Evolutionary conservation across 495 filamentous ascomycete genomes (phyloP).

Genomic region (Amorphotheca resinae): DNA sequence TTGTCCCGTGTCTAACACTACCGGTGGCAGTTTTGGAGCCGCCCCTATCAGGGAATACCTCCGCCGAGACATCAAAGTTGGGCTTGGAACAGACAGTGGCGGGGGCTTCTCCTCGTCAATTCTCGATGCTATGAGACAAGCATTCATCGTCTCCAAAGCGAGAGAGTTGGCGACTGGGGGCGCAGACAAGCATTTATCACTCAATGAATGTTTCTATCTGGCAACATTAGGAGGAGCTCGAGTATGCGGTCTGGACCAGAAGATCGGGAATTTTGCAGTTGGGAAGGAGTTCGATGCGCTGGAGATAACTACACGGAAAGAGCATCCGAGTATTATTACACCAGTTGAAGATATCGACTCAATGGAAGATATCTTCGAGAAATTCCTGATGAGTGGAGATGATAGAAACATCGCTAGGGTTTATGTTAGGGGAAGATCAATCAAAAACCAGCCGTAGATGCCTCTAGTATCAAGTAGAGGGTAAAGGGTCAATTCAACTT

Average conservation of each 20-base stretch:
- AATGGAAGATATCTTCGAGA: conserved; percentile 38
- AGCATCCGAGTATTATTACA: conserved; percentile 35
- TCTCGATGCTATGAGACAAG: conserved; percentile 44
- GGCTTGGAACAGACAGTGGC: conserved; percentile 53
- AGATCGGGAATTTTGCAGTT: conserved; percentile 43
- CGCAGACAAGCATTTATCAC: conserved; percentile 32
- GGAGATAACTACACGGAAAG: conserved; percentile 33
- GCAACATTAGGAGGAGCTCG: conserved; percentile 51
- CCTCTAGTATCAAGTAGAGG: too few relatives aligned
- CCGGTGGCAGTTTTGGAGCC: conserved; percentile 46
- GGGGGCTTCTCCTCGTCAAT: conserved; percentile 52
- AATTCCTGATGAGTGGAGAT: conserved; percentile 54
- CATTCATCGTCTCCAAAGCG: conserved; percentile 49
- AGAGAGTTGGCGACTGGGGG: conserved; percentile 36
- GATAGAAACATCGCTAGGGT: conserved; percentile 48
- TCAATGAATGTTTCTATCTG: conserved; percentile 45
- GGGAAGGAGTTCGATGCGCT: conserved; percentile 57
- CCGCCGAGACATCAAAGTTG: conserved; percentile 46
- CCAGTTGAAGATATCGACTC: conserved; percentile 40
- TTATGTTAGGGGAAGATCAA: conserved; percentile 40
- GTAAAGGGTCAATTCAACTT: too few relatives aligned
- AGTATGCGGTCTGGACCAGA: conserved; percentile 42
- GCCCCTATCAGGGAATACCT: conserved; percentile 47
- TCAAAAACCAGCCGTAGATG: too few relatives aligned
- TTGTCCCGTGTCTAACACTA: conserved; percentile 53